phyloP scores from a whole-genome alignment of 257 asterid genomes.

The Penstemon newberryi region DNA sequence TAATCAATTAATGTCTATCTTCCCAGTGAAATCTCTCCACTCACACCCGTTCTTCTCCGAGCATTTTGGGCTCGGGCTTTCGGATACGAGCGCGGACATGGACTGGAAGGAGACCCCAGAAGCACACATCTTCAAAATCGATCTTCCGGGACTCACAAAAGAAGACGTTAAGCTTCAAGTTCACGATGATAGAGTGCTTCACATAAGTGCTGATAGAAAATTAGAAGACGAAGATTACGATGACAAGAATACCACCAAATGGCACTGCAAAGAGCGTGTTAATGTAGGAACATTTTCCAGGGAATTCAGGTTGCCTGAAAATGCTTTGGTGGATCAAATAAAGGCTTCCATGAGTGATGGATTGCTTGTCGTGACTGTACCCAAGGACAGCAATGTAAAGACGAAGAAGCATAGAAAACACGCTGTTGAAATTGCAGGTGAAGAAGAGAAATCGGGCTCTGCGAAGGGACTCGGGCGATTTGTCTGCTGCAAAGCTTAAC shows the following conservation, averaged over 20 bases:
- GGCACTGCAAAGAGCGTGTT: constrained; percentile 43
- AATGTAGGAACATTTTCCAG: constrained; percentile 21
- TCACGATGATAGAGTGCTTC: constrained; percentile 36
- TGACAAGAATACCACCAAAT: constrained; percentile 18
- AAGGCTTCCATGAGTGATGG: constrained; percentile 46
- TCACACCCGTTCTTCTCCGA: constrained; percentile 23
- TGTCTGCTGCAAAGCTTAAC: constrained; percentile 43
- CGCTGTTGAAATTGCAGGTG: constrained; percentile 33
- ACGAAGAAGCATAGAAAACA: constrained; percentile 30
- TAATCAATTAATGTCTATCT: constrained; percentile 18
- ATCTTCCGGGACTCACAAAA: constrained; percentile 38
- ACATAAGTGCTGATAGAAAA: constrained; percentile 26
- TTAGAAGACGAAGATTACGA: constrained; percentile 16
- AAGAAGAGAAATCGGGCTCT: constrained; percentile 24
- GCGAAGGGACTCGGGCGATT: constrained; percentile 38
- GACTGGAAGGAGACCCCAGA: constrained; percentile 47
- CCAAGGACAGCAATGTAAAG: constrained; percentile 31
- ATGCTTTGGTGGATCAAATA: constrained; percentile 35
- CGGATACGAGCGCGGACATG: constrained; percentile 19
- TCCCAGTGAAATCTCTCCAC: constrained; percentile 16
- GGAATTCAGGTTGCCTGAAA: constrained; percentile 45
- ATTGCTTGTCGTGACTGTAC: constrained; percentile 39
- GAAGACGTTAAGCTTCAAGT: constrained; percentile 46
- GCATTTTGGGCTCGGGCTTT: constrained; percentile 17
- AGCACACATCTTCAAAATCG: constrained; percentile 44